Evolutionary conservation across 331 rosid genomes (phyloP).

Genomic region (Pyrus hybrid): DNA sequence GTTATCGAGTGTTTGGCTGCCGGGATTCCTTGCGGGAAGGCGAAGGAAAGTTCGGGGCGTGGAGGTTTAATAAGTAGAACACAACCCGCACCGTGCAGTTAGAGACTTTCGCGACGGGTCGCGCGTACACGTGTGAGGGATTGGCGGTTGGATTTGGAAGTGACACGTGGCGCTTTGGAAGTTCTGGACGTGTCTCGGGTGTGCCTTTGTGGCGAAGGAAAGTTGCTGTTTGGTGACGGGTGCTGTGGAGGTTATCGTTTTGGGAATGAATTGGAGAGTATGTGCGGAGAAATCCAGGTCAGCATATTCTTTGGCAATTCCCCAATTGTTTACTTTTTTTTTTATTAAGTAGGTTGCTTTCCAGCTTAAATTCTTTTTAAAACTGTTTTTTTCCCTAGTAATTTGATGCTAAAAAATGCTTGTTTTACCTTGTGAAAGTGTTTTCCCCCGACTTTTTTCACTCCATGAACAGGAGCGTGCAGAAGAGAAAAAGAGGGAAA

Average conservation of each 20-base stretch:
- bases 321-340: neutral
- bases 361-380: neutral
- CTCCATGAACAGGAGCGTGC: too few species aligned
- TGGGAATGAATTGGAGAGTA: too few species aligned
- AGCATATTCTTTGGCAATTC: neutral
- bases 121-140: too few species aligned
- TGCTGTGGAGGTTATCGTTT: neutral
- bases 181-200: conserved; percentile 11
- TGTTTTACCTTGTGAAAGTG: too few species aligned
- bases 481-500: too few species aligned
- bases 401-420: neutral
- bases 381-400: neutral
- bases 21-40: neutral
- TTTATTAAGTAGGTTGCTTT: neutral
- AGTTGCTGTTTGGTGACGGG: neutral
- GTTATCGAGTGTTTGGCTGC: neutral
- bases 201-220: neutral
- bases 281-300: too few species aligned
- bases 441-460: too few species aligned
- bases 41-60: neutral
- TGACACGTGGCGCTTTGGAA: conserved; percentile 5
- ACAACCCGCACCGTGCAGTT: too few species aligned
- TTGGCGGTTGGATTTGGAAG: too few species aligned
- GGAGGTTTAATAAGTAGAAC: neutral
- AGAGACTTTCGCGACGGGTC: too few species aligned